phyloP scores from a whole-genome alignment of 768 basidiomycete genomes.

The Auricularia heimuer region DNA sequence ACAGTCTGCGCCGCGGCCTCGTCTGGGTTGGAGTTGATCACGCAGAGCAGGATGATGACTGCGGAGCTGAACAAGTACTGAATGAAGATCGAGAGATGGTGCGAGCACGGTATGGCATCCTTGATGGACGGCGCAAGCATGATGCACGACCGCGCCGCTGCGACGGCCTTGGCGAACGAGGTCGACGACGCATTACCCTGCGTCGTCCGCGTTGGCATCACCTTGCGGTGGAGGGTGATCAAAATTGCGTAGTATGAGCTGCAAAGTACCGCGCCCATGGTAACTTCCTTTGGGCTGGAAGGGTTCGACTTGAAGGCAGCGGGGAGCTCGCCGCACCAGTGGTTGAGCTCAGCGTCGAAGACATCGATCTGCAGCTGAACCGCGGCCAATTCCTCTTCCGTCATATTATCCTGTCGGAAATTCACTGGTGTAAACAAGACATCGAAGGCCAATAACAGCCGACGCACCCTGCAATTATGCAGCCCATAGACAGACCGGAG shows the following conservation, averaged over 20 bases:
- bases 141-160: conserved; percentile 78
- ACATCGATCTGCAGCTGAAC: conserved; percentile 71
- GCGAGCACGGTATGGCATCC: conserved; percentile 74
- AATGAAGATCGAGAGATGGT: conserved; percentile 82
- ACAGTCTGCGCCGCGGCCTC: conserved; percentile 53
- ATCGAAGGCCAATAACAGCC: not conserved
- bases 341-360: conserved; percentile 64
- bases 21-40: conserved; percentile 68
- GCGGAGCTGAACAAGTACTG: conserved; percentile 85
- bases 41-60: conserved; percentile 73
- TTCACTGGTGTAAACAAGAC: conserved; percentile 9
- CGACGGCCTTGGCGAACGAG: conserved; percentile 71
- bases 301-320: conserved; percentile 63
- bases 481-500: conserved; percentile 76
- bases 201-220: conserved; percentile 49
- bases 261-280: conserved; percentile 77
- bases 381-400: conserved; percentile 64
- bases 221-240: conserved; percentile 81
- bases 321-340: conserved; percentile 79
- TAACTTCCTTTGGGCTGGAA: conserved; percentile 64
- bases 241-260: conserved; percentile 84
- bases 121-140: conserved; percentile 77
- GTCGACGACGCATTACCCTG: conserved; percentile 62
- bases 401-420: conserved; percentile 40
- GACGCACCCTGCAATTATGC: conserved; percentile 46